phyloP scores from a whole-genome alignment of 23 red algal genomes.

The Cyanidium caldarium region DNA sequence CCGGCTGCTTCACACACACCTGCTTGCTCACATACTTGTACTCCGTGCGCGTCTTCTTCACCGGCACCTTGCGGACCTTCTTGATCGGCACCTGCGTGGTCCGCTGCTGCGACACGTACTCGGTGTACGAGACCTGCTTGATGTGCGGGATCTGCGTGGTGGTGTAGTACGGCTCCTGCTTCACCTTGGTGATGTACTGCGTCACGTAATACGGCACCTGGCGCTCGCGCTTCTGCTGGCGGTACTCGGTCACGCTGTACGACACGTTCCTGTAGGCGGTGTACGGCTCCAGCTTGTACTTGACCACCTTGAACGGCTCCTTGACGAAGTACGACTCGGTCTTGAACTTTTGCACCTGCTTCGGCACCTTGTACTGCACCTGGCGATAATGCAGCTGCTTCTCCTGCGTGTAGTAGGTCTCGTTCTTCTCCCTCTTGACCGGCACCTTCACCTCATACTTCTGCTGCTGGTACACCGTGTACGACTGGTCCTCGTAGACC shows the following conservation, averaged over 20 bases:
- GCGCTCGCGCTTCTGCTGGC: background rate
- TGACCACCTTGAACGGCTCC: slow-evolving; percentile 7
- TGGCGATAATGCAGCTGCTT: slow-evolving; percentile 3
- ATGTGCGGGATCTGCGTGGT: background rate
- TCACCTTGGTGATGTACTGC: background rate
- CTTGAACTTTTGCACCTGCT: slow-evolving; percentile 8
- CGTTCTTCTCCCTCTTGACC: background rate
- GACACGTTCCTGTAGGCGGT: slow-evolving; percentile 3
- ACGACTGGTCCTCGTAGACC: slow-evolving; percentile 1
- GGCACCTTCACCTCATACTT: slow-evolving; percentile 8
- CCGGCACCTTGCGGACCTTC: slow-evolving; percentile 5
- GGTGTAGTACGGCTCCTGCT: slow-evolving; percentile 1
- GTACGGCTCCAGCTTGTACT: slow-evolving; percentile 5
- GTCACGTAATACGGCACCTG: background rate
- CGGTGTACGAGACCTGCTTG: background rate
- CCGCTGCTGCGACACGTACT: slow-evolving; percentile 4
- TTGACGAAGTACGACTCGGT: slow-evolving; percentile 6
- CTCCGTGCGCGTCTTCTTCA: background rate
- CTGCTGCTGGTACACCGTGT: slow-evolving; percentile 9
- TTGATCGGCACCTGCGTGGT: background rate
- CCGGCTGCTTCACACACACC: background rate
- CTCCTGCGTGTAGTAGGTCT: background rate
- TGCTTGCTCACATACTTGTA: background rate
- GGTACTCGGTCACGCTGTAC: slow-evolving; percentile 3
- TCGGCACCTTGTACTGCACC: background rate